phyloP scores from a whole-genome alignment of 2,329 filamentous ascomycete species.

The Ceratocystis cubensis region DNA sequence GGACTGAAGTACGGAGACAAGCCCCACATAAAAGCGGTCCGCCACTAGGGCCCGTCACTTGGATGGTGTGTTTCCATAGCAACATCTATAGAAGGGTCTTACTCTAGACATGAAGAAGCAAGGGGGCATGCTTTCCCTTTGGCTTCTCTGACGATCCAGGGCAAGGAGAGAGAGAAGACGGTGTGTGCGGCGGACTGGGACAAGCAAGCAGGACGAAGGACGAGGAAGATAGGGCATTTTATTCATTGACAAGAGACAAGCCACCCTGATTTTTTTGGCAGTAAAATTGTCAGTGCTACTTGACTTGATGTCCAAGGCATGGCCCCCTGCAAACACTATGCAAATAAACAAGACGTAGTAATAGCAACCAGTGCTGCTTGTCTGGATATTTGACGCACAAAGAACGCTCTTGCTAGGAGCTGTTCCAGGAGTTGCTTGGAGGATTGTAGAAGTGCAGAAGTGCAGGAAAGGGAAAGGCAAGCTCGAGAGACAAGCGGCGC shows the following conservation, averaged over 20 bases:
- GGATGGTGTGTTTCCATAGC: conserved; percentile 21
- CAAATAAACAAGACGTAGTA: not conserved
- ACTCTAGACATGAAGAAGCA: not conserved
- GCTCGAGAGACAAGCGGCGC: too few relatives aligned
- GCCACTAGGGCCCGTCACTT: conserved; percentile 11
- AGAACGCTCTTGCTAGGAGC: not conserved
- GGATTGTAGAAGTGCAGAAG: not conserved
- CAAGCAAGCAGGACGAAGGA: not conserved
- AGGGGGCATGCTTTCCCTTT: not conserved
- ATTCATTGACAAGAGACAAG: not conserved
- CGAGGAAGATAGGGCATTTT: not conserved
- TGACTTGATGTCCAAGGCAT: not conserved
- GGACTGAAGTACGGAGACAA: conserved; percentile 15
- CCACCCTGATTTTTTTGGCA: not conserved
- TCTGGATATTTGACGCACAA: not conserved
- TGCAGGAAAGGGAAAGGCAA: too few relatives aligned
- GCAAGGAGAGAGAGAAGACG: not conserved
- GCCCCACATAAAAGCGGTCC: conserved; percentile 12
- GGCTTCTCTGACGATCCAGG: not conserved
- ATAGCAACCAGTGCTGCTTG: not conserved
- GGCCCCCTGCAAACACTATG: not conserved
- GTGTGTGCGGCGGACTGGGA: not conserved
- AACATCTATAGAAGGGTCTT: conserved; percentile 20
- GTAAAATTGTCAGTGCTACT: not conserved
- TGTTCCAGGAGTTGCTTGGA: not conserved